Conservation (phyloP, 2,329 filamentous ascomycete genomes). For the Elsinoe fawcettii region DNA sequence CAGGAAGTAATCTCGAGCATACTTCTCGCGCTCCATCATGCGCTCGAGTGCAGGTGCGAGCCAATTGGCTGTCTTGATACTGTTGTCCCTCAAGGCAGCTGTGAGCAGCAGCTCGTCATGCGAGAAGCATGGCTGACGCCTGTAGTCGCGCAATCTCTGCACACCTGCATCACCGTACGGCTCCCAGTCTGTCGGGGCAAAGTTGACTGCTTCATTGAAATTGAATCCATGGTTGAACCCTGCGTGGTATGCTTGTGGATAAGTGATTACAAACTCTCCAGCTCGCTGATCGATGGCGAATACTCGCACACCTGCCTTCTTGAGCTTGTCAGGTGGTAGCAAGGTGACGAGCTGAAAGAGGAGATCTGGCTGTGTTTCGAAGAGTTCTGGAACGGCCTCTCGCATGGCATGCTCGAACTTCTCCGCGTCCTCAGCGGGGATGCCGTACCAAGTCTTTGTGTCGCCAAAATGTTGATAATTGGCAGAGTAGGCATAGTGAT, state of each 20-base stretch:
- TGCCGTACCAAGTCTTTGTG: constrained; percentile 98
- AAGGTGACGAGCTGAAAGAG: constrained; percentile 96
- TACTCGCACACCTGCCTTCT: constrained; percentile 85
- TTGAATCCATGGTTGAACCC: constrained; percentile 98
- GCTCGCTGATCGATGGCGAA: constrained; percentile 94
- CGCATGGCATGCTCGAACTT: constrained; percentile 95
- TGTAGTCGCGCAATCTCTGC: constrained; percentile 75
- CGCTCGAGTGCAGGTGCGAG: constrained; percentile 77
- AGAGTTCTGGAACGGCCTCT: constrained; percentile 88
- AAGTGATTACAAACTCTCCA: constrained; percentile 92
- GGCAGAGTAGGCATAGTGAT: constrained; percentile 94
- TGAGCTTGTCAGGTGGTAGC: constrained; percentile 83
- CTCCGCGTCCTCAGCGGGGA: constrained; percentile 84
- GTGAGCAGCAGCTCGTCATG: constrained; percentile 93
- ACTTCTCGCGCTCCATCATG: constrained; percentile 65
- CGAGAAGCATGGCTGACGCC: constrained; percentile 90
- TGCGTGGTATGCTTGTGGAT: constrained; percentile 93
- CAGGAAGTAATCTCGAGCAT: constrained; percentile 61
- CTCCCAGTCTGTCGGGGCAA: constrained; percentile 92
- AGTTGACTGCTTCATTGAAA: constrained; percentile 98
- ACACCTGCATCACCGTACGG: constrained; percentile 82
- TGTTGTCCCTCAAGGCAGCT: constrained; percentile 68
- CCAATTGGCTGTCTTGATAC: constrained; percentile 92
- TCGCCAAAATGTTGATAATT: constrained; percentile 98
- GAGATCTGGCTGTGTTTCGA: constrained; percentile 92